Evolutionary conservation across 805 yeast species (phyloP).

Genomic region (Metschnikowia shivogae): DNA sequence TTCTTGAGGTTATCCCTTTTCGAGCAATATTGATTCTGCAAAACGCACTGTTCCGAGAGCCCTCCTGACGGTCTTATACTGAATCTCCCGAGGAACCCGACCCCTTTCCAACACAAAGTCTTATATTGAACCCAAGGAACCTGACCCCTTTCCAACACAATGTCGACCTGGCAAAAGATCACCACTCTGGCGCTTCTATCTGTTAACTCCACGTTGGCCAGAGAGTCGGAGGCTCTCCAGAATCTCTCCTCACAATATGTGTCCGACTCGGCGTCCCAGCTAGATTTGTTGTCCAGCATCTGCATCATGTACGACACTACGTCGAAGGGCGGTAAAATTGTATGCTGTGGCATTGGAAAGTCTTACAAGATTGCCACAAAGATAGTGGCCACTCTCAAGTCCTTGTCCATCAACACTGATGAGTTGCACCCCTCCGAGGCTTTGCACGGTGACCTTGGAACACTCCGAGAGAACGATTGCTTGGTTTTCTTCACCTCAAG

Average conservation of each 20-base stretch:
- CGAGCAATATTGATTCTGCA: no score
- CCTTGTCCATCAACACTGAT: conserved; percentile 66
- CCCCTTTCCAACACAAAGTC: background rate
- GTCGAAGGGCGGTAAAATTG: conserved; percentile 57
- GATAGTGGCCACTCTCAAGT: conserved; percentile 76
- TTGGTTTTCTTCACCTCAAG: conserved; percentile 70
- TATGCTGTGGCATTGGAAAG: conserved; percentile 82
- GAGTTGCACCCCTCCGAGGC: conserved; percentile 83
- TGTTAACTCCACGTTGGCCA: conserved; percentile 36
- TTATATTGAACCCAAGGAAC: background rate
- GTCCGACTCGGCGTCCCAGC: conserved; percentile 41
- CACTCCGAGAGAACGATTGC: conserved; percentile 54
- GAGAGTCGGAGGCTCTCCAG: conserved; percentile 46
- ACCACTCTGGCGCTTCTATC: conserved; percentile 27
- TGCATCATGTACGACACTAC: conserved; percentile 30
- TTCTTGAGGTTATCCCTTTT: no score
- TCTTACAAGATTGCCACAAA: conserved; percentile 76
- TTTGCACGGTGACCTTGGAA: conserved; percentile 84
- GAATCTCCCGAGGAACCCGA: background rate
- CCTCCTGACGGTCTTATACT: no score
- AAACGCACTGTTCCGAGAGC: no score
- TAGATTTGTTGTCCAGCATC: conserved; percentile 42
- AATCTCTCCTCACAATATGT: conserved; percentile 45
- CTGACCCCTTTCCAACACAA: background rate
- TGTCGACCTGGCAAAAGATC: conserved; percentile 11